A percentile compares a stretch with the other conserved stretches of the same genome.
Conservation (phyloP, 192 early-diverging fungal species). For the Coemansia interrupta region DNA sequence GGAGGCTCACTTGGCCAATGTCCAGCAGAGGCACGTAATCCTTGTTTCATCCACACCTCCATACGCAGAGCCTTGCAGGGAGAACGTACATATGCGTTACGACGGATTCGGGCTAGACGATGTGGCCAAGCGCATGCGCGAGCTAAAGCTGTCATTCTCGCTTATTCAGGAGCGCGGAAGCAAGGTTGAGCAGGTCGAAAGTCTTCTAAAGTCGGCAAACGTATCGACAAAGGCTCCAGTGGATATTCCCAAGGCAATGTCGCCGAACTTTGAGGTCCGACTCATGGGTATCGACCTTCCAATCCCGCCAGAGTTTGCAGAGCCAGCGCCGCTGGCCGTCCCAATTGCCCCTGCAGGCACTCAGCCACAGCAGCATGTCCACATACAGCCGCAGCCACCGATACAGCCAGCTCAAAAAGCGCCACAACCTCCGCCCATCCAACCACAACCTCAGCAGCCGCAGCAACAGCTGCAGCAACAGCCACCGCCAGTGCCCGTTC, state of each 20-base stretch:
- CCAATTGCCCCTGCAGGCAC: conserved; percentile 17
- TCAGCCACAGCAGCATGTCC: conserved; percentile 24
- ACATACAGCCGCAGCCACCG: conserved; percentile 22
- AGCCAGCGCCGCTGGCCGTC: conserved; percentile 1
- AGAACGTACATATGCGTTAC: conserved; percentile 47
- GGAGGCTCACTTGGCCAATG: conserved; percentile 35
- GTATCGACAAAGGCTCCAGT: conserved; percentile 26
- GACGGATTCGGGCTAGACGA: conserved; percentile 43
- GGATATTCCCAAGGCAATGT: conserved; percentile 41
- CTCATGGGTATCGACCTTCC: conserved; percentile 40
- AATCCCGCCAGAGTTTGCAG: conserved; percentile 28
- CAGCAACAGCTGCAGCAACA: conserved; percentile 9
- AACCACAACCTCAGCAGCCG: conserved; percentile 1
- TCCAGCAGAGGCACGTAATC: conserved; percentile 48
- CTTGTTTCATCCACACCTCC: conserved; percentile 48
- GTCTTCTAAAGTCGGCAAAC: conserved; percentile 35
- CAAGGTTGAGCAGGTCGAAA: conserved; percentile 38
- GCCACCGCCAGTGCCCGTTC: neutral
- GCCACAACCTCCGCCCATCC: conserved; percentile 1
- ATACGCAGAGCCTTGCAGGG: conserved; percentile 37
- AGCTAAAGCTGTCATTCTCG: conserved; percentile 50
- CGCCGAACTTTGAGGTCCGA: conserved; percentile 37
- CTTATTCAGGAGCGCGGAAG: conserved; percentile 46
- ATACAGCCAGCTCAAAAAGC: neutral
- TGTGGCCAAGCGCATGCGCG: conserved; percentile 45